Conservation (phyloP, 306 rosid genomes). For the Calophaca sinica region DNA sequence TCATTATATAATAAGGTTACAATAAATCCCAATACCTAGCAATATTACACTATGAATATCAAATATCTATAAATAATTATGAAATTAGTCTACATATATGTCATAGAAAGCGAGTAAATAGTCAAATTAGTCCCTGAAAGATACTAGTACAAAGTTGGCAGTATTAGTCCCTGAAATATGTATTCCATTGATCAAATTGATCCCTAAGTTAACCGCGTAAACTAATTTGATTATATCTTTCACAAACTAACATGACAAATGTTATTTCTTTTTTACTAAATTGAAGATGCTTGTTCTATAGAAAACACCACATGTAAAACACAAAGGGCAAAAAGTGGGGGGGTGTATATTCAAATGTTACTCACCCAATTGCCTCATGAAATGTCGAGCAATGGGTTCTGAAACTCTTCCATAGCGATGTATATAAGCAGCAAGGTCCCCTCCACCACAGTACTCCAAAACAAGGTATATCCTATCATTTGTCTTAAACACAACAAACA, state of each 20-base stretch:
- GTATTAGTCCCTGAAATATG: not conserved
- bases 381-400: slow-evolving; percentile 76
- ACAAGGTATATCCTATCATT: slow-evolving; percentile 85
- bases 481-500: slow-evolving; percentile 53
- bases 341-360: slow-evolving; percentile 4
- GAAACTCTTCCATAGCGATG: slow-evolving; percentile 73
- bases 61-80: not conserved
- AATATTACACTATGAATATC: not conserved
- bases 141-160: not conserved
- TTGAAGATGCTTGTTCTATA: not conserved
- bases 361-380: slow-evolving; percentile 92
- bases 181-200: not conserved
- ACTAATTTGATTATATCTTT: not conserved
- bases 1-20: not conserved
- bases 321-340: slow-evolving; percentile 5
- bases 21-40: slow-evolving; percentile 3
- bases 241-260: slow-evolving; percentile 16
- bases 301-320: slow-evolving; percentile 1
- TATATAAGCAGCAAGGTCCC: slow-evolving; percentile 81
- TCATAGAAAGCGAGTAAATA: not conserved
- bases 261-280: not conserved
- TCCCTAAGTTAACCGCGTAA: not conserved
- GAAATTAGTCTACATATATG: not conserved
- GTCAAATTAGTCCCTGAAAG: not conserved
- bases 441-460: slow-evolving; percentile 95